Evolutionary conservation across 106 monocot genomes (phyloP).

Genomic region (Amphibolis antarctica): DNA sequence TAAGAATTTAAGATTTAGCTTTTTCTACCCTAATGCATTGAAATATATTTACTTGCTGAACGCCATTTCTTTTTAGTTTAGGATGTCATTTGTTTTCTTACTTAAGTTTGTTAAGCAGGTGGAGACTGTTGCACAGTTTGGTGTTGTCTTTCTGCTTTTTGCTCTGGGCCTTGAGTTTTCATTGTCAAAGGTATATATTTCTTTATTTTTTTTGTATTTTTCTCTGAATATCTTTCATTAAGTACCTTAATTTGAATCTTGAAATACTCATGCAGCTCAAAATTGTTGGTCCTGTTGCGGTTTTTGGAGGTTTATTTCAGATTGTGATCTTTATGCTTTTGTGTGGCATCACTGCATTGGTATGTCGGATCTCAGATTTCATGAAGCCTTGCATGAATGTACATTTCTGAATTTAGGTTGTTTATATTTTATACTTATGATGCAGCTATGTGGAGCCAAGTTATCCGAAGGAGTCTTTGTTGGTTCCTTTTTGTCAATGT

Average conservation of each 20-base stretch:
- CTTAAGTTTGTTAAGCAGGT: constrained; percentile 33
- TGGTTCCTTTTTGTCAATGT: constrained; percentile 93
- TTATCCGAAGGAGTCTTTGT: constrained; percentile 90
- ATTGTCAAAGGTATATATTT: constrained; percentile 58
- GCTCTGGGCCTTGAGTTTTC: constrained; percentile 97
- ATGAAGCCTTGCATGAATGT: not conserved
- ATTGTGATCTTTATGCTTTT: constrained; percentile 78
- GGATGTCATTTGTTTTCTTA: not conserved
- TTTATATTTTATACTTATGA: not conserved
- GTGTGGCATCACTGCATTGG: constrained; percentile 76
- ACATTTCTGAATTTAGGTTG: not conserved
- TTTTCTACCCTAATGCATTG: too few relatives aligned
- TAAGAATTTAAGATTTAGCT: too few relatives aligned
- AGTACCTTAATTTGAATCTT: not conserved
- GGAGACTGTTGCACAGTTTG: constrained; percentile 93
- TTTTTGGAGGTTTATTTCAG: constrained; percentile 94
- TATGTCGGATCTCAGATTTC: constrained; percentile 15
- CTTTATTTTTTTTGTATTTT: not conserved
- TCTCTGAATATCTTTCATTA: not conserved
- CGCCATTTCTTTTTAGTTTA: not conserved
- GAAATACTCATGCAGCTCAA: constrained; percentile 40
- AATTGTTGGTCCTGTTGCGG: constrained; percentile 85
- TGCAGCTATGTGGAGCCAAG: constrained; percentile 85
- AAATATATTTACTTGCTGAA: not conserved
- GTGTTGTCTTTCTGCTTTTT: constrained; percentile 91